Conservation (phyloP, 2,329 filamentous ascomycete genomes). For the Aureobasidium subglaciale region DNA sequence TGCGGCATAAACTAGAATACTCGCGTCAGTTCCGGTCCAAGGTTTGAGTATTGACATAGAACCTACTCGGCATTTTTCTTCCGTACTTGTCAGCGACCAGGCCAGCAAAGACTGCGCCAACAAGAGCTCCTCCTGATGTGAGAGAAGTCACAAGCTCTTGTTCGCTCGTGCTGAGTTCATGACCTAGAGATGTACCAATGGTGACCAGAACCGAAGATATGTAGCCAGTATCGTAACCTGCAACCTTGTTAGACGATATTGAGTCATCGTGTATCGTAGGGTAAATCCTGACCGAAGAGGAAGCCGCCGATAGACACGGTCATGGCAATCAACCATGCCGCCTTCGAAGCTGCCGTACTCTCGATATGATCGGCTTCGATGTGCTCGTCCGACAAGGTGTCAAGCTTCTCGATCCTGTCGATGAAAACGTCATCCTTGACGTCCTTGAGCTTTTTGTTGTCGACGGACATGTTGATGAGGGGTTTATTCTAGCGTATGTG, state of each 20-base stretch:
- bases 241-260: not conserved
- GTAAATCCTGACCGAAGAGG: constrained; percentile 22
- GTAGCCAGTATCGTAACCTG: constrained; percentile 42
- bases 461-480: too few relatives aligned
- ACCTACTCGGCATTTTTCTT: constrained; percentile 30
- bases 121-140: constrained; percentile 42
- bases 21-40: too few relatives aligned
- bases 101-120: constrained; percentile 33
- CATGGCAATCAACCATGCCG: constrained; percentile 33
- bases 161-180: constrained; percentile 35
- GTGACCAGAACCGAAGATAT: constrained; percentile 41
- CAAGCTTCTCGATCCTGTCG: constrained; percentile 18
- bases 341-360: constrained; percentile 32
- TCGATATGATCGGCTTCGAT: constrained; percentile 28
- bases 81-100: constrained; percentile 33
- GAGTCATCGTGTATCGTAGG: not conserved
- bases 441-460: not conserved
- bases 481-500: too few relatives aligned
- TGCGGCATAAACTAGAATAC: constrained; percentile 32
- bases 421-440: constrained; percentile 6
- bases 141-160: constrained; percentile 48
- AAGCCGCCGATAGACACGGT: constrained; percentile 31
- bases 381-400: constrained; percentile 20
- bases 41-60: too few relatives aligned
- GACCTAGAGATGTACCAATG: constrained; percentile 34